Percentiles rank a stretch among this genome's conserved stretches.
Evolutionary conservation across 768 basidiomycete species (phyloP).

Genomic region (Kwoniella dendrophila): DNA sequence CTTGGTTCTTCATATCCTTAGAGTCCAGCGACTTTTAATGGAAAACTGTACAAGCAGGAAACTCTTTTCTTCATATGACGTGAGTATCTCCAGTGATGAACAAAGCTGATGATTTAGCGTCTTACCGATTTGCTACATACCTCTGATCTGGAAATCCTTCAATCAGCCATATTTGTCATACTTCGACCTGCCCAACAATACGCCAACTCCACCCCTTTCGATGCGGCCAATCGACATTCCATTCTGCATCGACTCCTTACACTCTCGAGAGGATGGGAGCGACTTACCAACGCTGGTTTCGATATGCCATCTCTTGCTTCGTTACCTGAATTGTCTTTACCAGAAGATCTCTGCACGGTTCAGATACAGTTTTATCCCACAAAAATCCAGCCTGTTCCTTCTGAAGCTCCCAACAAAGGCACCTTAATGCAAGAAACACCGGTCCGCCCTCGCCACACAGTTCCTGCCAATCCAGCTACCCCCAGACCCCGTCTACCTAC

Average conservation of each 20-base stretch:
- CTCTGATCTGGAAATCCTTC: constrained; percentile 83
- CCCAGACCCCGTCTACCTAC: constrained; percentile 2
- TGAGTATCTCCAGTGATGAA: constrained; percentile 59
- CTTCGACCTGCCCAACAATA: constrained; percentile 95
- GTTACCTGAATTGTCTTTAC: constrained; percentile 11
- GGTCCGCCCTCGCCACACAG: constrained; percentile 1
- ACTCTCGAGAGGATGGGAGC: constrained; percentile 57
- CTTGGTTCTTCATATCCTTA: constrained; percentile 75
- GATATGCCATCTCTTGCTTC: constrained; percentile 28
- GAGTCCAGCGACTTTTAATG: constrained; percentile 83
- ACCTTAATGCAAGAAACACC: constrained; percentile 6
- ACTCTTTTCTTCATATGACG: constrained; percentile 94
- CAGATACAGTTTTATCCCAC: constrained; percentile 36
- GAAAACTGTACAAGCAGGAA: constrained; percentile 98
- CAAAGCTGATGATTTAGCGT: constrained; percentile 62
- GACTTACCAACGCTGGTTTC: constrained; percentile 30
- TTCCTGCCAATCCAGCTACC: neutral
- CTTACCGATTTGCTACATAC: constrained; percentile 84
- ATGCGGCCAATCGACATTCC: constrained; percentile 71
- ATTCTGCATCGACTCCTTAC: constrained; percentile 78
- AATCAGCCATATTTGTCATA: constrained; percentile 77
- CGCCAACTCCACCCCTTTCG: constrained; percentile 80
- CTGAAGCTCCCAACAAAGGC: neutral
- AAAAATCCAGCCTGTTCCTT: neutral
- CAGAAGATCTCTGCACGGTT: constrained; percentile 21